phyloP scores from a whole-genome alignment of 495 filamentous ascomycete genomes.

The Evansstolkia leycettana region DNA sequence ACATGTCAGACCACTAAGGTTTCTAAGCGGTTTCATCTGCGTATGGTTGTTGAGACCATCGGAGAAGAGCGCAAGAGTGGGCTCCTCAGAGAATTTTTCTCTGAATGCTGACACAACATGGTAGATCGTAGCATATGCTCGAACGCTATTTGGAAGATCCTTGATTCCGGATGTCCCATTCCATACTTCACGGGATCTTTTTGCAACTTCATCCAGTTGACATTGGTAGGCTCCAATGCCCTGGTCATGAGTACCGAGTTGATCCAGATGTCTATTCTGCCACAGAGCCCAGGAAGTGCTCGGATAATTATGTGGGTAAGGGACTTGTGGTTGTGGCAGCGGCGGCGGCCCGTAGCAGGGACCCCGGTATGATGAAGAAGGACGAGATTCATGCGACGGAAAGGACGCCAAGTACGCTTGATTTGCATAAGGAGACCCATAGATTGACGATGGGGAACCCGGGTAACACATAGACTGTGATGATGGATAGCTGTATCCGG shows the following conservation, averaged over 20 bases:
- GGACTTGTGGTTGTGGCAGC: neutral
- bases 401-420: slow-evolving; percentile 8
- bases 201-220: slow-evolving; percentile 46
- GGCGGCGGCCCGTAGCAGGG: slow-evolving; percentile 2
- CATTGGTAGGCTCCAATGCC: slow-evolving; percentile 22
- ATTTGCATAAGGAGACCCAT: slow-evolving; percentile 7
- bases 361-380: slow-evolving; percentile 3
- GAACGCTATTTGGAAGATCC: slow-evolving; percentile 48
- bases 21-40: slow-evolving; percentile 54
- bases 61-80: slow-evolving; percentile 47
- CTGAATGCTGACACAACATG: slow-evolving; percentile 44
- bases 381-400: slow-evolving; percentile 1
- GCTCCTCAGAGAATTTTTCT: slow-evolving; percentile 39
- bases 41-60: slow-evolving; percentile 53
- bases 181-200: slow-evolving; percentile 50
- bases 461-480: neutral
- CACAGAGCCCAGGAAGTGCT: neutral
- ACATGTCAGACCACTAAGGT: slow-evolving; percentile 51
- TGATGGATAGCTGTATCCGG: slow-evolving; percentile 2
- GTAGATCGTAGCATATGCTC: slow-evolving; percentile 51
- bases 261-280: slow-evolving; percentile 4
- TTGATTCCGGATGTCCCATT: slow-evolving; percentile 43
- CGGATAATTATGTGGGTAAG: slow-evolving; percentile 3
- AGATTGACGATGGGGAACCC: slow-evolving; percentile 6
- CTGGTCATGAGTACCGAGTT: slow-evolving; percentile 6